phyloP scores from a whole-genome alignment of 1,284 basidiomycete genomes.

The Moesziomyces sp. region DNA sequence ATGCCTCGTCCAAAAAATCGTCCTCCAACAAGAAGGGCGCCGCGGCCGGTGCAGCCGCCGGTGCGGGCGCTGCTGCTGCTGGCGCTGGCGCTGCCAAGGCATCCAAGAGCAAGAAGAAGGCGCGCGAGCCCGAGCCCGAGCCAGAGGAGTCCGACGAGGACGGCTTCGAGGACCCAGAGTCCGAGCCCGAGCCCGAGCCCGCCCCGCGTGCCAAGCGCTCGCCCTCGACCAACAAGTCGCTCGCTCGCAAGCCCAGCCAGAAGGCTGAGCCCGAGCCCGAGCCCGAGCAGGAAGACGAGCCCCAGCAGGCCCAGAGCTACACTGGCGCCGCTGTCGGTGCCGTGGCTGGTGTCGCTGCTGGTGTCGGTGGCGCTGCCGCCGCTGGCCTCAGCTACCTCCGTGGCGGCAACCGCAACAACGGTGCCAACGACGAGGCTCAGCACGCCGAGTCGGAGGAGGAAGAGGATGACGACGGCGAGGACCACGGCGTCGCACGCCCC shows the following conservation, averaged over 20 bases:
- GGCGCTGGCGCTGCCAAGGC: constrained; percentile 24
- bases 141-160: constrained; percentile 26
- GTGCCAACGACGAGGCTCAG: constrained; percentile 13
- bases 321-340: constrained; percentile 57
- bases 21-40: constrained; percentile 29
- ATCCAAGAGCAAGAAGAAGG: constrained; percentile 46
- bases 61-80: constrained; percentile 31
- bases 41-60: constrained; percentile 38
- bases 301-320: constrained; percentile 52
- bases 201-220: constrained; percentile 23
- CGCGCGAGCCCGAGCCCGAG: constrained; percentile 34
- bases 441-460: constrained; percentile 37
- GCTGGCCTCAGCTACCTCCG: constrained; percentile 52
- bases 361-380: constrained; percentile 50
- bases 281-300: constrained; percentile 31
- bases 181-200: constrained; percentile 27
- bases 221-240: constrained; percentile 28
- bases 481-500: constrained; percentile 28
- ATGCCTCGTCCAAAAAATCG: constrained; percentile 27
- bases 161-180: constrained; percentile 27
- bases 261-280: constrained; percentile 30
- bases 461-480: constrained; percentile 39
- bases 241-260: constrained; percentile 39
- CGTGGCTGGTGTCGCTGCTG: constrained; percentile 55
- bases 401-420: constrained; percentile 29